A percentile compares a stretch with the other conserved stretches of the same genome.
Conservation (phyloP, 2,329 filamentous ascomycete species). For the Aspergillus bombycis region DNA sequence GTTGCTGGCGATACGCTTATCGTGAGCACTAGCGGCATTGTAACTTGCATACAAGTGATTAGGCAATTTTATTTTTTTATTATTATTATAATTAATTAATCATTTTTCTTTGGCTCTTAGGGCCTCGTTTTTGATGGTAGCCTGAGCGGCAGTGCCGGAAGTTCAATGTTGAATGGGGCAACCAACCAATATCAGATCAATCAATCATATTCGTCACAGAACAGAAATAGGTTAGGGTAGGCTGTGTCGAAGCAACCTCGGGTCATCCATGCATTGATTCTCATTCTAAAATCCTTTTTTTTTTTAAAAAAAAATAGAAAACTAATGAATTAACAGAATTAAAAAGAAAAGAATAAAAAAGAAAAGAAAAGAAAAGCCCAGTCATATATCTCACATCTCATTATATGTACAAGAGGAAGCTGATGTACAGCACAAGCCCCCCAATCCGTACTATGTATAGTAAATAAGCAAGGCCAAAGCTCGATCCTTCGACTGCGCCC, state of each 20-base stretch:
- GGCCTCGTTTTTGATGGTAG: not conserved
- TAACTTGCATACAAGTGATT: conserved; percentile 6
- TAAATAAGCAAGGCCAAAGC: conserved; percentile 15
- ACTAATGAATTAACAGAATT: not conserved
- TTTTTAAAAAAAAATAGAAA: not conserved
- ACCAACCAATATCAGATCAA: conserved; percentile 1
- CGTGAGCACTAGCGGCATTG: conserved; percentile 20
- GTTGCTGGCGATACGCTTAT: conserved; percentile 41
- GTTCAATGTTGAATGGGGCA: conserved; percentile 5
- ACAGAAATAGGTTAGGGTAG: not conserved
- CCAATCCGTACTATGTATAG: conserved; percentile 9
- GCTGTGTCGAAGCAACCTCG: not conserved
- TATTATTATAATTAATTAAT: not conserved
- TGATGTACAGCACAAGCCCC: conserved; percentile 2
- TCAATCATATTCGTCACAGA: conserved; percentile 2
- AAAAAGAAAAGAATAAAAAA: not conserved
- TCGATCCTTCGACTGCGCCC: conserved; percentile 20
- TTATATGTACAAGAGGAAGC: conserved; percentile 4
- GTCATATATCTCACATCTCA: not conserved
- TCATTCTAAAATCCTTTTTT: not conserved
- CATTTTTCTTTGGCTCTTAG: not conserved
- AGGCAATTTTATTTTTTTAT: conserved; percentile 14
- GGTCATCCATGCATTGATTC: not conserved
- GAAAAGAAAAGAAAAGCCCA: not conserved
- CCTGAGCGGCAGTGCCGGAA: conserved; percentile 2